Base-by-base conservation (phyloP, 2,329 filamentous ascomycete genomes). In the Didymella keratinophila region DNA sequence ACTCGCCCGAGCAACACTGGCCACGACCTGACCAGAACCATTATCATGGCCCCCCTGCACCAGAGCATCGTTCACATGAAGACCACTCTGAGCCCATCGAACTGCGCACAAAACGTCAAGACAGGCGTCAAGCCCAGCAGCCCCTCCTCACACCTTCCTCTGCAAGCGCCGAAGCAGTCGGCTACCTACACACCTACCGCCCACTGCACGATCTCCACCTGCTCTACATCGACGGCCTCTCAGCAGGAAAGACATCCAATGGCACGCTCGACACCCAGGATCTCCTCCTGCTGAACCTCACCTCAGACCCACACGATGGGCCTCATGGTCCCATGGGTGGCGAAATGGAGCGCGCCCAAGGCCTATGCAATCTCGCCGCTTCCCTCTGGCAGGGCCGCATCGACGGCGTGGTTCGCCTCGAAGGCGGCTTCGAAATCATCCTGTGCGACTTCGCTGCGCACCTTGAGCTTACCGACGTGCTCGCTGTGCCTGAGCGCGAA, bases 221-320 rank as follows among this genome's bases (percentile, higher is more conserved):
- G 3, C 76, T 92, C 3, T 90, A 91, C 67, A 71, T 92, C 16
- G 90, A 92, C 68, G 89, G 89, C 4, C 87, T 88, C 80, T 84
- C 85, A 2, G 89, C 87, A 0, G 89, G 82, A 1, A 92, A 92
- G 65, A 85, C 84, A 0, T 48, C 68, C 1, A 85, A 87, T 68
- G 89, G 89, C 3, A 90, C 88, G 0, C 79, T 91, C 2, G 89
- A 92, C 68, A 82, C 85, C 0, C 88, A 91, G 66, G 89, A 92
- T 66, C 70, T 82, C 1, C 68, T 92, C 0, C 79, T 92, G 1
- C 79, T 83, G 8, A 80, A 81, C 52, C 46, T 70, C 27, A 70
- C 69, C 25, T 32, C 46, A 4, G 6, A n/a, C 32, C 32, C 32
- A n/a, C 20, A 46, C 16, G 32, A 42, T n/a, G n/a, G n/a, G 1